A percentile compares a stretch with the other conserved stretches of the same genome.
These are phyloP conservation scores for Sutorius eximius DNA, from an alignment of 1,284 basidiomycete species.

Conservation along the genomic window DNA sequence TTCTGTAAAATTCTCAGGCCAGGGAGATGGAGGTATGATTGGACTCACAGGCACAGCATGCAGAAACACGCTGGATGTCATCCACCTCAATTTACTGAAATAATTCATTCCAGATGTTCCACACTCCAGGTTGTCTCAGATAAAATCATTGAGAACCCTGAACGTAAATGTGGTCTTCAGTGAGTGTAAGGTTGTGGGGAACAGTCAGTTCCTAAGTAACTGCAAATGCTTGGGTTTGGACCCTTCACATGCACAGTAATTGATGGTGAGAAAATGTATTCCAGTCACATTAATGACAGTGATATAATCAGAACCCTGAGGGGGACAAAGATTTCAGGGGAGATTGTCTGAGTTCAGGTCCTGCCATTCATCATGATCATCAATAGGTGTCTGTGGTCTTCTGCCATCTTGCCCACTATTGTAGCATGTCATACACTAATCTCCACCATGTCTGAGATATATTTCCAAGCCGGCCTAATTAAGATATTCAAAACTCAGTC, in stretches of 20 bases:
- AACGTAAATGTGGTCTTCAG: slow-evolving; percentile 34
- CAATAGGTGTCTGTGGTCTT: too few species aligned
- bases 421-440: too few species aligned
- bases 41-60: neutral
- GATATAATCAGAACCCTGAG: neutral
- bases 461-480: too few species aligned
- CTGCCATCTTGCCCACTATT: too few species aligned
- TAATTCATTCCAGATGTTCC: slow-evolving; percentile 32
- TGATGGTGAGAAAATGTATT: neutral
- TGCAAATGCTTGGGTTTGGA: neutral
- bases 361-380: neutral
- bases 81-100: slow-evolving; percentile 19
- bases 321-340: neutral
- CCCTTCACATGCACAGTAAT: neutral
- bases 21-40: too few species aligned
- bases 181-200: neutral
- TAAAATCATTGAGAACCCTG: slow-evolving; percentile 25
- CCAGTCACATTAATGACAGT: neutral
- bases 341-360: neutral
- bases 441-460: too few species aligned
- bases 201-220: rapidly evolving
- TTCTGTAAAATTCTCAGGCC: neutral
- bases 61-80: neutral
- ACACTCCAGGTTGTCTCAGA: slow-evolving; percentile 27
- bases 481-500: too few species aligned